Percentiles rank a stretch among this genome's conserved stretches.
These are phyloP conservation scores for Flaveria ramosissima DNA, from an alignment of 129 eudicot species.

Conservation along the genomic window DNA sequence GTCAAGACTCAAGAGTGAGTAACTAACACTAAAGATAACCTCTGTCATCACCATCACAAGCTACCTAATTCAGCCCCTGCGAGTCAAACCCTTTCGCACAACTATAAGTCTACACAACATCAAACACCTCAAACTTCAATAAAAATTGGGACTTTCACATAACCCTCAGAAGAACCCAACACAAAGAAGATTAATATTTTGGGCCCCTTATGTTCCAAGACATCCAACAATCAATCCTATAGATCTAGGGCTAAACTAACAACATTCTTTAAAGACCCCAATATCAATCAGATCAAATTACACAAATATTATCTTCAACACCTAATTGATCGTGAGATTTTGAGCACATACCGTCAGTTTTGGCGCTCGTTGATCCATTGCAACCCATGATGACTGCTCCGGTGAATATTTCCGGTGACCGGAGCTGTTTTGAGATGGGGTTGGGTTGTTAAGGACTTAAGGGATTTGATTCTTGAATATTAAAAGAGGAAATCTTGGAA, in stretches of 20 bases:
- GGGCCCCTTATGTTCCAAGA: neutral
- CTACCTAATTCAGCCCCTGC: neutral
- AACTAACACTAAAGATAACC: neutral
- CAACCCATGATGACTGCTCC: slow-evolving; percentile 37
- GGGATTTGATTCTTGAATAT: neutral
- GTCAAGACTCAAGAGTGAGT: slow-evolving; percentile 3
- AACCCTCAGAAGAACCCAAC: neutral
- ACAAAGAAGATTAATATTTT: neutral
- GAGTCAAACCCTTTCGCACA: neutral
- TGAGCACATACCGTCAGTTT: slow-evolving; percentile 30
- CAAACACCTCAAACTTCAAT: neutral
- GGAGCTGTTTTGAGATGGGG: slow-evolving; percentile 11
- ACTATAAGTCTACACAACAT: neutral
- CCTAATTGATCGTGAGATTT: slow-evolving; percentile 15
- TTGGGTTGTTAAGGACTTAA: neutral
- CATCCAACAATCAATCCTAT: neutral
- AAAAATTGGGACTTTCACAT: neutral
- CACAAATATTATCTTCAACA: slow-evolving; percentile 11
- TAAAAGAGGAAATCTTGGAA: slow-evolving; percentile 2
- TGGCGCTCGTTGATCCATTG: slow-evolving; percentile 32
- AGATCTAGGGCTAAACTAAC: slow-evolving; percentile 18
- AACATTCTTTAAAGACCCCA: slow-evolving; percentile 6
- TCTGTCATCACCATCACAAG: neutral
- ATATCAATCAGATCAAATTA: slow-evolving; percentile 13
- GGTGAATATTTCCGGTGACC: slow-evolving; percentile 23